These are phyloP conservation scores for Amanita thiersii DNA, from an alignment of 768 basidiomycete genomes.

Conservation along the genomic window DNA sequence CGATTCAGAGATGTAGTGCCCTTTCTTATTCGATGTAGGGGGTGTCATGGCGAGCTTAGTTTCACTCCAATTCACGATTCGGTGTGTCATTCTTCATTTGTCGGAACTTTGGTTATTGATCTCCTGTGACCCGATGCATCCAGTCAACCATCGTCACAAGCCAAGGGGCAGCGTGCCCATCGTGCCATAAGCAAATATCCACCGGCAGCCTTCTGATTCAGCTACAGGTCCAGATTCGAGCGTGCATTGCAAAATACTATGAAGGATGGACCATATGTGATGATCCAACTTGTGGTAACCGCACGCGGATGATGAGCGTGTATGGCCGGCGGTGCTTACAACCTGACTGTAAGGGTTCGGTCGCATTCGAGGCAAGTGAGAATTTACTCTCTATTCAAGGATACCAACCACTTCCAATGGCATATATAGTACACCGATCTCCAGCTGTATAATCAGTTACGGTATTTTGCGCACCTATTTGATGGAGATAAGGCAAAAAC, in stretches of 20 bases:
- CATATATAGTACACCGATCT: slow-evolving; percentile 82
- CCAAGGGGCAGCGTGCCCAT: slow-evolving; percentile 63
- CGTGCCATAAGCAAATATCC: slow-evolving; percentile 48
- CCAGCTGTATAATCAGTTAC: slow-evolving; percentile 82
- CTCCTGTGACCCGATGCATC: slow-evolving; percentile 7
- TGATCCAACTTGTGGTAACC: slow-evolving; percentile 73
- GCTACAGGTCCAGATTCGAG: slow-evolving; percentile 79
- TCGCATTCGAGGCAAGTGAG: slow-evolving; percentile 63
- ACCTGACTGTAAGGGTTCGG: slow-evolving; percentile 57
- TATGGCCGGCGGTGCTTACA: slow-evolving; percentile 80
- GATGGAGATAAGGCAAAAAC: slow-evolving; percentile 57
- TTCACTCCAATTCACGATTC: slow-evolving; percentile 56
- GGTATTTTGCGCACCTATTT: slow-evolving; percentile 78
- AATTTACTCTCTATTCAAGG: not conserved
- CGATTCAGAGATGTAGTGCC: slow-evolving; percentile 74
- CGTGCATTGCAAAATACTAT: slow-evolving; percentile 75
- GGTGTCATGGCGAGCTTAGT: slow-evolving; percentile 52
- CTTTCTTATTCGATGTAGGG: slow-evolving; percentile 69
- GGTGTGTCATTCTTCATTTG: slow-evolving; percentile 25
- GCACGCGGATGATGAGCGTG: slow-evolving; percentile 92
- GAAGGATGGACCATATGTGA: slow-evolving; percentile 85
- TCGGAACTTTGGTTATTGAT: not conserved
- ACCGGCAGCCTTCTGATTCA: slow-evolving; percentile 69
- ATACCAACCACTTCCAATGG: slow-evolving; percentile 26
- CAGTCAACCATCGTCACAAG: slow-evolving; percentile 63